Conservation (phyloP, 495 filamentous ascomycete genomes). For the Astrothelium macrocarpum region DNA sequence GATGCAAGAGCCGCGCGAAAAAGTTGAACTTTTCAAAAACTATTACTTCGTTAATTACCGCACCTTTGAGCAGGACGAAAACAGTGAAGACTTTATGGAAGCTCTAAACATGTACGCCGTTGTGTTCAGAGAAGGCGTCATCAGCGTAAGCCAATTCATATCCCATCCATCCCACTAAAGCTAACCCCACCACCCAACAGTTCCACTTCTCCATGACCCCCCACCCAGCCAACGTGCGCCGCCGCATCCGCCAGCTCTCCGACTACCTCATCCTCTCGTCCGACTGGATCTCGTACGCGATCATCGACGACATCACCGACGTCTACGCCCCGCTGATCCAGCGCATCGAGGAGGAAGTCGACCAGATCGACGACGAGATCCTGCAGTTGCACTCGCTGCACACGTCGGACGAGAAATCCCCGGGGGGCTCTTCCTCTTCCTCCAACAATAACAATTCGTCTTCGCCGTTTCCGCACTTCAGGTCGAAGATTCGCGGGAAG, state of each 20-base stretch:
- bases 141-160: constrained; percentile 51
- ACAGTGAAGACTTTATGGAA: constrained; percentile 79
- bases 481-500: constrained; percentile 6
- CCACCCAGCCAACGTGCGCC: constrained; percentile 88
- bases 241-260: constrained; percentile 83
- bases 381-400: constrained; percentile 58
- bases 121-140: constrained; percentile 88
- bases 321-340: constrained; percentile 87
- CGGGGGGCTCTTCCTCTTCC: neutral
- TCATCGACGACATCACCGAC: constrained; percentile 98
- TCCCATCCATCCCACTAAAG: neutral
- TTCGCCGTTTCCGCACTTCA: neutral
- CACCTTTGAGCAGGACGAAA: constrained; percentile 87
- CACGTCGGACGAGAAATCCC: constrained; percentile 27
- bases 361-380: constrained; percentile 36
- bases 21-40: constrained; percentile 91
- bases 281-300: constrained; percentile 96
- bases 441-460: too few species aligned
- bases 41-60: constrained; percentile 99
- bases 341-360: constrained; percentile 48
- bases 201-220: constrained; percentile 93
- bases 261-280: constrained; percentile 89
- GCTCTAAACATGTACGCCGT: constrained; percentile 97
- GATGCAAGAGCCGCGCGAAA: constrained; percentile 92
- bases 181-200: too few species aligned